Percentiles rank a stretch among this genome's conserved stretches.
phyloP scores from a whole-genome alignment of 129 eudicot species.

The Sambucus nigra region DNA sequence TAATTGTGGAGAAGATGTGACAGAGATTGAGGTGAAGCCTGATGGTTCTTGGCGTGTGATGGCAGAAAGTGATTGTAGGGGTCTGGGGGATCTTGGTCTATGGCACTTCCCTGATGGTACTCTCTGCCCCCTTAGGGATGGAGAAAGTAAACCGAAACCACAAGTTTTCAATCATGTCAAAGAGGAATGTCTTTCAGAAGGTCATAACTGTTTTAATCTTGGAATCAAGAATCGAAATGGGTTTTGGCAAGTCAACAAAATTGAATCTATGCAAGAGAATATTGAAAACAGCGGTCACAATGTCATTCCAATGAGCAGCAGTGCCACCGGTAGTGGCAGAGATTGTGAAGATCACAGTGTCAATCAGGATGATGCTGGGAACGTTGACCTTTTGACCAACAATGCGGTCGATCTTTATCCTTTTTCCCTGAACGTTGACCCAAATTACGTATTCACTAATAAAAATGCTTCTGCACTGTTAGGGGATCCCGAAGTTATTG shows the following conservation, averaged over 20 bases:
- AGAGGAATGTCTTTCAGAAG: slow-evolving; percentile 57
- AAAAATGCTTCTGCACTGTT: slow-evolving; percentile 24
- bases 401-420: slow-evolving; percentile 61
- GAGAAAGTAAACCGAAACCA: slow-evolving; percentile 38
- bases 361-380: slow-evolving; percentile 61
- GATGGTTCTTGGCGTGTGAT: slow-evolving; percentile 95
- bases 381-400: slow-evolving; percentile 39
- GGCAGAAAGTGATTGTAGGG: slow-evolving; percentile 53
- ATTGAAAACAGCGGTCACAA: slow-evolving; percentile 22
- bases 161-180: slow-evolving; percentile 50
- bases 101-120: slow-evolving; percentile 88
- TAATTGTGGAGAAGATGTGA: slow-evolving; percentile 68
- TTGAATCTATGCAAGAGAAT: slow-evolving; percentile 26
- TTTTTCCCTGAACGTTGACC: slow-evolving; percentile 40
- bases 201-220: slow-evolving; percentile 53
- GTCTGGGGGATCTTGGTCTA: slow-evolving; percentile 53
- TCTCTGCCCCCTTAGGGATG: slow-evolving; percentile 32
- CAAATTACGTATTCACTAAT: slow-evolving; percentile 25
- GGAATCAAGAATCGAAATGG: slow-evolving; percentile 73
- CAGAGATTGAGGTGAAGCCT: slow-evolving; percentile 88
- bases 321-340: slow-evolving; percentile 72
- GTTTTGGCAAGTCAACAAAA: slow-evolving; percentile 67
- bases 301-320: slow-evolving; percentile 70
- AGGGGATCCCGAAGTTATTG: slow-evolving; percentile 52
- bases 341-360: slow-evolving; percentile 85